These are phyloP conservation scores for Trichaptum fuscoviolaceum DNA, from an alignment of 768 basidiomycete genomes.

Conservation along the genomic window DNA sequence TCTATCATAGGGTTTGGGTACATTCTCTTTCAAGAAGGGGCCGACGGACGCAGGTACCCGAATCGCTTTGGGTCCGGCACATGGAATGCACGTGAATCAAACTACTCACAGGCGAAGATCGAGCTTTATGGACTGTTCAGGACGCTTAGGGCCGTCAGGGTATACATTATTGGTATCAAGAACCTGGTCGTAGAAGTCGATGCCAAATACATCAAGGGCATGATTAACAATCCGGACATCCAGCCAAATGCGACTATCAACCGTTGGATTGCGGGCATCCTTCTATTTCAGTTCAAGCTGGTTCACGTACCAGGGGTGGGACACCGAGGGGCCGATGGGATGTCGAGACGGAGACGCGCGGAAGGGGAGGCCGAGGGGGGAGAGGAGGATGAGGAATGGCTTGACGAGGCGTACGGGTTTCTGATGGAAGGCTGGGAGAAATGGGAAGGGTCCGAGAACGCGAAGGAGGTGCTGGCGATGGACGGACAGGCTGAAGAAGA, in stretches of 20 bases:
- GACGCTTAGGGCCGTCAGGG: slow-evolving; percentile 2
- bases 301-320: slow-evolving; percentile 28
- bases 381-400: not conserved
- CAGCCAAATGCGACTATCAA: slow-evolving; percentile 34
- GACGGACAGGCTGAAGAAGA: not conserved
- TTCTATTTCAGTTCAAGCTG: slow-evolving; percentile 31
- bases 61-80: slow-evolving; percentile 34
- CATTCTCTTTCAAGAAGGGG: slow-evolving; percentile 22
- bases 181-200: slow-evolving; percentile 24
- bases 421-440: not conserved
- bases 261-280: slow-evolving; percentile 36
- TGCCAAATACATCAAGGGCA: slow-evolving; percentile 29
- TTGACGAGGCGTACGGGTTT: not conserved
- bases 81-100: slow-evolving; percentile 23
- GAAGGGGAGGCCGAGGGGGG: not conserved
- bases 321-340: slow-evolving; percentile 19
- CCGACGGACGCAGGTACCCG: slow-evolving; percentile 17
- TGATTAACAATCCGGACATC: slow-evolving; percentile 34
- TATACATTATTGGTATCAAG: slow-evolving; percentile 24
- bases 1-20: slow-evolving; percentile 22
- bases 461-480: slow-evolving; percentile 13
- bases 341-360: slow-evolving; percentile 14
- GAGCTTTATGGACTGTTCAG: slow-evolving; percentile 23
- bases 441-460: slow-evolving; percentile 19
- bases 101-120: slow-evolving; percentile 22